Conservation (phyloP, 306 rosid species). For the Oxytropis ochrocephala region DNA sequence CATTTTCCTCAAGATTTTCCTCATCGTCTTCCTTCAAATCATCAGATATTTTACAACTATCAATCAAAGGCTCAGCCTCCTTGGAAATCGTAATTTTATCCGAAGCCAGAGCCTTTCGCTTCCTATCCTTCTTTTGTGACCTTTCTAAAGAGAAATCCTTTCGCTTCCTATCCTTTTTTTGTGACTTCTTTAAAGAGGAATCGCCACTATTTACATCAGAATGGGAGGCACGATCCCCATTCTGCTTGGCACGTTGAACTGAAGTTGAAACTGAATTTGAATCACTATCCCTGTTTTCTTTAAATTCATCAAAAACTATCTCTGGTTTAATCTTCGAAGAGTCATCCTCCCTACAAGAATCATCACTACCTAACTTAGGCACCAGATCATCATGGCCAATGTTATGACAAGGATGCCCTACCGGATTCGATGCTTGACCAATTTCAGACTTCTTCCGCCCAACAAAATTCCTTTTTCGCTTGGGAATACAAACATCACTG, state of each 20-base stretch:
- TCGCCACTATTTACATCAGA: constrained; percentile 46
- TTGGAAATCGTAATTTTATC: constrained; percentile 29
- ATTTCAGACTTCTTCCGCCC: constrained; percentile 56
- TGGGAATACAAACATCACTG: constrained; percentile 58
- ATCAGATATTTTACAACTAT: constrained; percentile 34
- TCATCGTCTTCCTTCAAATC: constrained; percentile 62
- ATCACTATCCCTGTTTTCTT: constrained; percentile 40
- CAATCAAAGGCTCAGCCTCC: constrained; percentile 44
- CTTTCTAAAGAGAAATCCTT: constrained; percentile 39
- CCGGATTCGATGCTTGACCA: constrained; percentile 30
- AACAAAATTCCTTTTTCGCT: constrained; percentile 73
- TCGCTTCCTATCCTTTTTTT: constrained; percentile 43
- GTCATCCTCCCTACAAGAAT: constrained; percentile 25
- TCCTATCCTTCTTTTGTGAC: constrained; percentile 44
- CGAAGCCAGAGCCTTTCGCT: constrained; percentile 32
- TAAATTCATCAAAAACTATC: constrained; percentile 28
- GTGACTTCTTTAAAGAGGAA: constrained; percentile 38
- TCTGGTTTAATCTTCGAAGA: constrained; percentile 29
- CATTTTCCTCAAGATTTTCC: constrained; percentile 97
- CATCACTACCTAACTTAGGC: constrained; percentile 40
- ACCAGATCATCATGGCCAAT: constrained; percentile 34
- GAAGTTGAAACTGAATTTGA: constrained; percentile 38
- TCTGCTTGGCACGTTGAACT: constrained; percentile 32
- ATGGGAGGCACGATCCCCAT: constrained; percentile 35
- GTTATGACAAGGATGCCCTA: constrained; percentile 34